These are phyloP conservation scores for Pseudomassariella vexata DNA, from an alignment of 2,329 filamentous ascomycete species.

Conservation along the genomic window DNA sequence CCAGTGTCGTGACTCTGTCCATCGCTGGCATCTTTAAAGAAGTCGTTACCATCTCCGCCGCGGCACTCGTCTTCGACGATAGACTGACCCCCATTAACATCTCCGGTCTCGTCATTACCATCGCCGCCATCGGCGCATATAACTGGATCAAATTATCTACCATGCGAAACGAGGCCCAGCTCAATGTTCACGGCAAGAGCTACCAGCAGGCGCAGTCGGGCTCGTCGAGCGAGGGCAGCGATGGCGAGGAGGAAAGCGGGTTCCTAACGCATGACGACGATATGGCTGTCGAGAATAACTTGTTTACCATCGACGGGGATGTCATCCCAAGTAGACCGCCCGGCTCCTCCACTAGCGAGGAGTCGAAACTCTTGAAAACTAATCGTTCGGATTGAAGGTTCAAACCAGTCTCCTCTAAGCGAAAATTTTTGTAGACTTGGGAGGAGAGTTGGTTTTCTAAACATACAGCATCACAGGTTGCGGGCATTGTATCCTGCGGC, in stretches of 20 bases:
- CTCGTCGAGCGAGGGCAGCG: conserved; percentile 32
- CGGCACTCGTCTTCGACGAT: conserved; percentile 84
- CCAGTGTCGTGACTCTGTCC: conserved; percentile 89
- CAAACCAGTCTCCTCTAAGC: too few species aligned
- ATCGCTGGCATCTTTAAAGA: conserved; percentile 99
- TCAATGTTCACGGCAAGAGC: conserved; percentile 38
- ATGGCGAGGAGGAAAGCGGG: conserved; percentile 38
- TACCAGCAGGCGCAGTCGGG: conserved; percentile 23
- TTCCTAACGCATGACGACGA: conserved; percentile 34
- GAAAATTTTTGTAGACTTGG: too few species aligned
- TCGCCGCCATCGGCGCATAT: conserved; percentile 79
- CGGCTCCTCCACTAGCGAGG: background rate
- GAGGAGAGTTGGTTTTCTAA: too few species aligned
- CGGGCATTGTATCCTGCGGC: too few species aligned
- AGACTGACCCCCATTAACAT: conserved; percentile 82
- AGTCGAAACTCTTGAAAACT: conserved; percentile 17
- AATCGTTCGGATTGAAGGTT: too few species aligned
- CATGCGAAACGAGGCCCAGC: conserved; percentile 73
- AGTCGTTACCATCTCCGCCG: conserved; percentile 89
- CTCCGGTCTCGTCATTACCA: conserved; percentile 79
- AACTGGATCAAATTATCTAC: conserved; percentile 91
- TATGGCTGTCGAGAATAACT: conserved; percentile 28
- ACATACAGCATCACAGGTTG: too few species aligned
- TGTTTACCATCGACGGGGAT: conserved; percentile 35
- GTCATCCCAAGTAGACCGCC: conserved; percentile 30